Evolutionary conservation across 805 yeast genomes (phyloP).

Genomic region (Danielia oregonensis): DNA sequence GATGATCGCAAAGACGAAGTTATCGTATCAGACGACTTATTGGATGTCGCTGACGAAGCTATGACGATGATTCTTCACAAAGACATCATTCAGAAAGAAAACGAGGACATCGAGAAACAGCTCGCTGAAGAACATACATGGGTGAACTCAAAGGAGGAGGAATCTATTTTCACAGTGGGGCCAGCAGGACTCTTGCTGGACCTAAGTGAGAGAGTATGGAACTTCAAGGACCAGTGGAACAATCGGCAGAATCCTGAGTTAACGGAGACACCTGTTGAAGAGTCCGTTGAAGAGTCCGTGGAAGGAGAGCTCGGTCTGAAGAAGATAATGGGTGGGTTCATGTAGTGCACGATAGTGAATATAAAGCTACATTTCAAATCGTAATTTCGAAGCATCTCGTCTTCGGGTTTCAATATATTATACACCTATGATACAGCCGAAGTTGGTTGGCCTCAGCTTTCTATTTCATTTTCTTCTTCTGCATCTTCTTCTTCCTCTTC

Average conservation of each 20-base stretch:
- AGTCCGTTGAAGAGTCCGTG: background rate
- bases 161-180: slow-evolving; percentile 48
- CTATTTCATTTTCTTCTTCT: slow-evolving; percentile 2
- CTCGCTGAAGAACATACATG: slow-evolving; percentile 39
- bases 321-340: slow-evolving; percentile 11
- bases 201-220: slow-evolving; percentile 55
- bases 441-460: background rate
- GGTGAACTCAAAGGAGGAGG: slow-evolving; percentile 45
- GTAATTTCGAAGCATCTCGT: no score
- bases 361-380: no score
- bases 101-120: slow-evolving; percentile 30
- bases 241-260: slow-evolving; percentile 9
- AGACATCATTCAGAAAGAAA: slow-evolving; percentile 33
- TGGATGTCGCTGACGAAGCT: slow-evolving; percentile 1
- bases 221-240: slow-evolving; percentile 32
- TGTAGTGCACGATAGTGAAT: slow-evolving; percentile 1
- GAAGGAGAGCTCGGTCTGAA: background rate
- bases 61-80: slow-evolving; percentile 25
- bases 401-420: background rate
- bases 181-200: slow-evolving; percentile 70
- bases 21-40: background rate
- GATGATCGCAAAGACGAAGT: slow-evolving; percentile 11
- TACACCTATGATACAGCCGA: background rate
- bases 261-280: slow-evolving; percentile 6
- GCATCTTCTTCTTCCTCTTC: slow-evolving; percentile 23